A percentile compares a stretch with the other conserved stretches of the same genome.
Conservation (phyloP, 2,329 filamentous ascomycete species). For the Samsoniella hepiali region DNA sequence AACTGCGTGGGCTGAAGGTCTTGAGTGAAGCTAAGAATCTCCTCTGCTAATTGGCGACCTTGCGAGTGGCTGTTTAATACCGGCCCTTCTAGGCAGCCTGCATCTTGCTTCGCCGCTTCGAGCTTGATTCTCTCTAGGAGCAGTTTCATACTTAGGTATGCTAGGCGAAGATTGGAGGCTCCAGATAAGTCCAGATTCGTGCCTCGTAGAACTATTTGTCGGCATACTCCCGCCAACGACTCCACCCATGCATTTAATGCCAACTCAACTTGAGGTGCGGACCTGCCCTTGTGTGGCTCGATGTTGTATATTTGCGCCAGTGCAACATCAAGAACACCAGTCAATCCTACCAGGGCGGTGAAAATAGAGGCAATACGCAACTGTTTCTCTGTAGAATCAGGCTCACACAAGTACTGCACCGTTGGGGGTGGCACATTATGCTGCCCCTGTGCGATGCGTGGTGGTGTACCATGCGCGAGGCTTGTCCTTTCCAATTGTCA, state of each 20-base stretch:
- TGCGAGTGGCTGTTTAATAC: slow-evolving; percentile 36
- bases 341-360: slow-evolving; percentile 43
- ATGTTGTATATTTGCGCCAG: slow-evolving; percentile 37
- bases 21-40: slow-evolving; percentile 46
- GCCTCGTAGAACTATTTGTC: slow-evolving; percentile 42
- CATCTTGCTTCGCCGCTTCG: slow-evolving; percentile 36
- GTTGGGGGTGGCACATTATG: slow-evolving; percentile 47
- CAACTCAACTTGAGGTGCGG: slow-evolving; percentile 35
- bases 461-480: slow-evolving; percentile 51
- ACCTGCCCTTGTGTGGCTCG: slow-evolving; percentile 26
- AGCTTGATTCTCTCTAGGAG: slow-evolving; percentile 46
- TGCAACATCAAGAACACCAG: slow-evolving; percentile 35
- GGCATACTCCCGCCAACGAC: slow-evolving; percentile 35
- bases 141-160: slow-evolving; percentile 47
- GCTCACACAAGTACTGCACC: slow-evolving; percentile 33
- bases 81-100: slow-evolving; percentile 23
- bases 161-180: slow-evolving; percentile 48
- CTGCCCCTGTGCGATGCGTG: slow-evolving; percentile 42
- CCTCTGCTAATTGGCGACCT: slow-evolving; percentile 44
- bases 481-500: slow-evolving; percentile 40
- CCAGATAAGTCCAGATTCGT: slow-evolving; percentile 40
- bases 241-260: slow-evolving; percentile 45
- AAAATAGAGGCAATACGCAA: slow-evolving; percentile 38
- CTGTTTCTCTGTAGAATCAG: slow-evolving; percentile 20
- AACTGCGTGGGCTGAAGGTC: slow-evolving; percentile 43